These are phyloP conservation scores for Diaporthe helianthi DNA, from an alignment of 2,329 filamentous ascomycete genomes.

Conservation along the genomic window DNA sequence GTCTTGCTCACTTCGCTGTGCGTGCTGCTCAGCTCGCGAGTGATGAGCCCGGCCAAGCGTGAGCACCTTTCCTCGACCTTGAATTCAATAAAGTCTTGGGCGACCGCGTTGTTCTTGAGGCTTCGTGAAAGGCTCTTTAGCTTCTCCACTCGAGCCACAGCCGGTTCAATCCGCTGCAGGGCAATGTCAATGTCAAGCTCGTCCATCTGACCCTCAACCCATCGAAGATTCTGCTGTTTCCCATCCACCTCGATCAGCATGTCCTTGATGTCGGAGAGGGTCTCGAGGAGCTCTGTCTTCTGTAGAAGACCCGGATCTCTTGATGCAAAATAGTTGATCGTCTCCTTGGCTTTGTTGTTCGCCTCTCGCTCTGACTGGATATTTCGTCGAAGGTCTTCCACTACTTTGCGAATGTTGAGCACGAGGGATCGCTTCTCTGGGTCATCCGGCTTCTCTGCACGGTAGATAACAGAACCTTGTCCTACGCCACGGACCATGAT, in stretches of 20 bases:
- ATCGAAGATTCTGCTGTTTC: slow-evolving; percentile 93
- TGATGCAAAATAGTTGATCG: slow-evolving; percentile 84
- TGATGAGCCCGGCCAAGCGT: slow-evolving; percentile 77
- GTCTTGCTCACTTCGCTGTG: slow-evolving; percentile 81
- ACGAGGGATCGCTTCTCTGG: slow-evolving; percentile 82
- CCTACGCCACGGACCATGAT: slow-evolving; percentile 88
- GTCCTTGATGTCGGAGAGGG: slow-evolving; percentile 79
- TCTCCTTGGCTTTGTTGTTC: slow-evolving; percentile 82
- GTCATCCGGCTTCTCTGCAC: slow-evolving; percentile 81
- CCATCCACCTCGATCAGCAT: slow-evolving; percentile 96
- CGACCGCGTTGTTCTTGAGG: slow-evolving; percentile 84
- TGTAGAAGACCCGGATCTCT: slow-evolving; percentile 78
- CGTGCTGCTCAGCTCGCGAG: slow-evolving; percentile 77
- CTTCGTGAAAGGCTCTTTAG: slow-evolving; percentile 79
- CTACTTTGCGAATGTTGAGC: slow-evolving; percentile 88
- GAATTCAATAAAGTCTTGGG: slow-evolving; percentile 89
- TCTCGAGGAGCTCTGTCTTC: slow-evolving; percentile 81
- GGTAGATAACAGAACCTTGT: slow-evolving; percentile 91
- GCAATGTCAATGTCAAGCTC: slow-evolving; percentile 96
- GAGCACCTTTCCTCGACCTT: slow-evolving; percentile 87
- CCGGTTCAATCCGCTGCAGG: slow-evolving; percentile 84
- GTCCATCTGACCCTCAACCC: slow-evolving; percentile 95
- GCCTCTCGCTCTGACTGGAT: slow-evolving; percentile 87
- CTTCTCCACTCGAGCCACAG: slow-evolving; percentile 84
- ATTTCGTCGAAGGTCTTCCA: slow-evolving; percentile 88